A percentile compares a stretch with the other conserved stretches of the same genome.
Evolutionary conservation across 2,329 filamentous ascomycete species (phyloP).

Genomic region (Gremmenia infestans): DNA sequence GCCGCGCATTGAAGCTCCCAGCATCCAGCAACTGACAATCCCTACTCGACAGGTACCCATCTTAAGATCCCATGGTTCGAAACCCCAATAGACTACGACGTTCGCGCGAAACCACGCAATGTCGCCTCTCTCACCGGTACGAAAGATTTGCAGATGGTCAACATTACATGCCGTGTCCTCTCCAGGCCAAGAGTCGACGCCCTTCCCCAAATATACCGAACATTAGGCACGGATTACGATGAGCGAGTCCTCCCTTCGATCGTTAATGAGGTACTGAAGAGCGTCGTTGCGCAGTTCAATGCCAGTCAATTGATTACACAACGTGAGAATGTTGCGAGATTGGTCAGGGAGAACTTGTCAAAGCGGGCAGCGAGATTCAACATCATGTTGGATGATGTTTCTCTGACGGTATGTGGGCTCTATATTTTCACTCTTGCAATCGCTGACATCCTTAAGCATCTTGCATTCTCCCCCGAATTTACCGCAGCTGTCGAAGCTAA

Average conservation of each 20-base stretch:
- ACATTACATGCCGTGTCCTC: slow-evolving; percentile 99
- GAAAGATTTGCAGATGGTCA: slow-evolving; percentile 99
- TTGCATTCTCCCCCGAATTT: slow-evolving; percentile 70
- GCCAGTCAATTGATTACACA: slow-evolving; percentile 97
- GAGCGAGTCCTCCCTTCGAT: slow-evolving; percentile 95
- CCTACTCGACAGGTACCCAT: slow-evolving; percentile 67
- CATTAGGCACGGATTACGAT: slow-evolving; percentile 91
- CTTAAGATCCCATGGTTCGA: slow-evolving; percentile 95
- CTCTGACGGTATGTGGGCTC: slow-evolving; percentile 69
- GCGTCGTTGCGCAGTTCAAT: slow-evolving; percentile 98
- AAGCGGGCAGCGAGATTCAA: slow-evolving; percentile 92
- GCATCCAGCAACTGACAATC: slow-evolving; percentile 2
- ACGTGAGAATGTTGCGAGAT: slow-evolving; percentile 88
- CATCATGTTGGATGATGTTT: slow-evolving; percentile 95
- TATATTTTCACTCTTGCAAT: neutral
- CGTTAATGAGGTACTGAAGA: slow-evolving; percentile 98
- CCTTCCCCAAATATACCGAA: slow-evolving; percentile 95
- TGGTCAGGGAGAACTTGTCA: slow-evolving; percentile 91
- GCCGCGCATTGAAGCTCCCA: slow-evolving; percentile 7
- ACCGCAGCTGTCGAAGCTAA: slow-evolving; percentile 69
- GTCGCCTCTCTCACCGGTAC: slow-evolving; percentile 96
- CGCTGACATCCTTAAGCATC: slow-evolving; percentile 44
- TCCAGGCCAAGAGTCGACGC: slow-evolving; percentile 83
- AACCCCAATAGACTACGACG: slow-evolving; percentile 93
- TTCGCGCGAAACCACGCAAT: slow-evolving; percentile 94